Conservation (phyloP, 23 red algal genomes). For the Gracilaria gracilis region DNA sequence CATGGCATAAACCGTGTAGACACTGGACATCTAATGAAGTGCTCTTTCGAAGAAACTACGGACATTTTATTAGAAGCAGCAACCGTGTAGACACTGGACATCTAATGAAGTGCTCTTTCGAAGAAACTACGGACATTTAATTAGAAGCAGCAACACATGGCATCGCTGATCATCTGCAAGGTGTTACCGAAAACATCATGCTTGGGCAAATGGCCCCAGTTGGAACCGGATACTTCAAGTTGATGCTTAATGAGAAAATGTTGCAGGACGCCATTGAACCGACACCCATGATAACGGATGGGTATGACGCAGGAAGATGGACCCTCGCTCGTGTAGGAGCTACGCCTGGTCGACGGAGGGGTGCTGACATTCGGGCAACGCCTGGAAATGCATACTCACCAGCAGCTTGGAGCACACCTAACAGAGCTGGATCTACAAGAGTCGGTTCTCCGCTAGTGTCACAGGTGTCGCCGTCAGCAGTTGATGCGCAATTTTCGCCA, state of each 20-base stretch:
- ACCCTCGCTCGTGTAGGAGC: constrained; percentile 24
- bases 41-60: constrained; percentile 97
- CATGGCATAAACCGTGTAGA: constrained; percentile 93
- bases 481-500: constrained; percentile 74
- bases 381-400: constrained; percentile 79
- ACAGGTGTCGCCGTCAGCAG: constrained; percentile 66
- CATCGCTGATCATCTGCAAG: constrained; percentile 75
- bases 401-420: constrained; percentile 49
- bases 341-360: constrained; percentile 60
- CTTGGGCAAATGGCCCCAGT: constrained; percentile 88
- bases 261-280: constrained; percentile 77
- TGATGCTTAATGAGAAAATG: constrained; percentile 87
- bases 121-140: too few relatives aligned
- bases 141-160: constrained; percentile 87
- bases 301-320: constrained; percentile 17
- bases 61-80: constrained; percentile 93
- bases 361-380: constrained; percentile 50
- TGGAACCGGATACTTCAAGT: constrained; percentile 92
- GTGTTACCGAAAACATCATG: constrained; percentile 96
- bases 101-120: too few relatives aligned
- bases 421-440: constrained; percentile 11
- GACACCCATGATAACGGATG: constrained; percentile 30
- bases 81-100: too few relatives aligned
- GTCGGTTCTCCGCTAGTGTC: constrained; percentile 44
- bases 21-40: constrained; percentile 87